Evolutionary conservation across 495 filamentous ascomycete genomes (phyloP).

Genomic region (Geoglossum glabrum): DNA sequence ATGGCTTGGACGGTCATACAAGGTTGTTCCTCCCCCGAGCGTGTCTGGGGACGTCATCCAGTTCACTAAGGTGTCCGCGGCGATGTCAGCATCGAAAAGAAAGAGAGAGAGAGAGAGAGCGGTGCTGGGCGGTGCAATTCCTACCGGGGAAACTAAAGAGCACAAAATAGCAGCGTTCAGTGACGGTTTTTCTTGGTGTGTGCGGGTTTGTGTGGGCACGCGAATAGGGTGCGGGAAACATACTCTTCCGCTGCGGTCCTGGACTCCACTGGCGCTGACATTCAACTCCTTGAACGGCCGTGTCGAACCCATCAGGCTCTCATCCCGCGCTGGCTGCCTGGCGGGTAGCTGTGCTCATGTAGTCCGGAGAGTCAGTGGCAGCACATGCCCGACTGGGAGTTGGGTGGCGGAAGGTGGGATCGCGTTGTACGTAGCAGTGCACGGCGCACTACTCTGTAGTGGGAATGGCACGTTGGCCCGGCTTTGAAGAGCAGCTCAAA

Average conservation of each 20-base stretch:
- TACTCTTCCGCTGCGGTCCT: neutral
- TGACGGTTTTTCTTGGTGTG: neutral
- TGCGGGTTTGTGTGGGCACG: neutral
- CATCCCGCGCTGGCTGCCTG: neutral
- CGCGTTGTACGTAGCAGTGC: no score
- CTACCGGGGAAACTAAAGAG: neutral
- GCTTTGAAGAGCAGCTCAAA: neutral
- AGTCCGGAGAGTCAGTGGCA: neutral
- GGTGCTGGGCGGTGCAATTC: neutral
- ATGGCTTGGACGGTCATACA: conserved; percentile 17
- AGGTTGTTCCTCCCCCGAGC: conserved; percentile 31
- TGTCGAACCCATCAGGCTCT: neutral
- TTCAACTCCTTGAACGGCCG: neutral
- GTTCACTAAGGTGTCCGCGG: neutral
- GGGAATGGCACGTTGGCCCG: no score
- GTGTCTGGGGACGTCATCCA: neutral
- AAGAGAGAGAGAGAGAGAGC: neutral
- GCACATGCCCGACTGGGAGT: neutral
- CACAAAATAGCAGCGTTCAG: neutral
- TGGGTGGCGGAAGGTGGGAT: neutral
- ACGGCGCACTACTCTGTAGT: no score
- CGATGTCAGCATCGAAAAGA: neutral
- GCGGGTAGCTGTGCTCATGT: neutral
- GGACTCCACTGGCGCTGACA: neutral
- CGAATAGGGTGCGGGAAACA: neutral